Evolutionary conservation across 1,139 yeast genomes (phyloP), one percentile per base, ranked within the genome.

Genomic region (Lodderomyces margitis): DNA sequence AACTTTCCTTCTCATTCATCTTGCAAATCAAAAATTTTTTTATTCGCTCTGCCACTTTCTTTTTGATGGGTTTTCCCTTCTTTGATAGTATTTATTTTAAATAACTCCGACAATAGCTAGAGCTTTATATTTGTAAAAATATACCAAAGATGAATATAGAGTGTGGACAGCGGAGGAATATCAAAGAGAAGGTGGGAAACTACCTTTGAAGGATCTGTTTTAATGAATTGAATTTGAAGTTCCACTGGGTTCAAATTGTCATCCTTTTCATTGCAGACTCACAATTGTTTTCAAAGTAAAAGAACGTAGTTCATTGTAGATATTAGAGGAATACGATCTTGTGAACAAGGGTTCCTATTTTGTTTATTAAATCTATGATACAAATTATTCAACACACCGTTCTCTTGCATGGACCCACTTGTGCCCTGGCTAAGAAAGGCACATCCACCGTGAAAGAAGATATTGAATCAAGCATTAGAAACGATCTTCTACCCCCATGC

Each of bases 141-240:
- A 52, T 59, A 51, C 50, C 63, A n/a, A 7, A 27, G 51, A 55
- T 67, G 64, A 68, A 64, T 63, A 58, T 64, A 64, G 65, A 74
- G 86, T 75, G 87, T 78, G 87, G 85, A 80, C 84, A 79, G 78
- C 83, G 78, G 84, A 80, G 85, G 66, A 57, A 80, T 59, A 80
- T 35, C 30, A 41, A 46, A 2, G 9, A 12, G 21, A 35, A 35
- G 16, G 20, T 17, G 35, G 10, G 17, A 4, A 23, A 10, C 7
- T 20, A 10, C 5, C 9, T 11, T 14, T 2, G 23, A 33, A 21
- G 24, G 14, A n/a, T 33, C 24, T 23, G 37, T 10, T 21, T 12
- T 12, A 16, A n/a, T 19, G 25, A 21, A 21, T 34, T 15, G 30
- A 23, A 23, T 21, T 34, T 23, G 25, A 15, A 23, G 5, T 32